A percentile compares a stretch with the other conserved stretches of the same genome.
Conservation (phyloP, 768 basidiomycete genomes). For the Omphalotus guepiniiformis region DNA sequence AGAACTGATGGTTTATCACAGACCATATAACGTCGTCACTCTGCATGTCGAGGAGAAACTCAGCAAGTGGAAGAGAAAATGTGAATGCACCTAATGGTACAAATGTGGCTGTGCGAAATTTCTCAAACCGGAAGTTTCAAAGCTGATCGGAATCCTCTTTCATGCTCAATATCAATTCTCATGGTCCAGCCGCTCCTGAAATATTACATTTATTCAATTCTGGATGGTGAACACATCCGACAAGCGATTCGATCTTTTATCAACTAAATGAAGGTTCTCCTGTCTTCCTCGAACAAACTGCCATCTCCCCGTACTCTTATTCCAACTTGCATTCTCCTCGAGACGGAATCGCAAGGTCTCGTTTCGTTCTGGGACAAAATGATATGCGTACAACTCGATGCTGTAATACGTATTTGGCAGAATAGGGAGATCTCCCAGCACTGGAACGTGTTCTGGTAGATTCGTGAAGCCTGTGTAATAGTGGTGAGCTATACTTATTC, state of each 20-base stretch:
- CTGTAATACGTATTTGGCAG: conserved; percentile 49
- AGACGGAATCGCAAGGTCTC: conserved; percentile 40
- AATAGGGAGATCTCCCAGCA: conserved; percentile 43
- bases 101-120: no score
- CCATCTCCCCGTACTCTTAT: conserved; percentile 33
- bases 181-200: no score
- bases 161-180: no score
- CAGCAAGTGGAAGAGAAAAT: no score
- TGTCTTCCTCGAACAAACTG: conserved; percentile 47
- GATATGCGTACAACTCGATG: conserved; percentile 48
- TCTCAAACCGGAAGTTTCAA: no score
- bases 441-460: conserved; percentile 39
- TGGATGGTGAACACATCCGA: neutral
- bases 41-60: conserved; percentile 53
- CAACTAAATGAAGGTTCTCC: conserved; percentile 42
- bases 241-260: conserved; percentile 12
- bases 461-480: conserved; percentile 37
- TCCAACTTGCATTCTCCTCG: conserved; percentile 44
- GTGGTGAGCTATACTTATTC: no score
- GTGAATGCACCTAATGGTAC: no score
- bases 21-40: conserved; percentile 99
- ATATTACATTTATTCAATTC: no score
- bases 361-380: conserved; percentile 45
- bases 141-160: no score
- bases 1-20: conserved; percentile 91